Percentiles rank a stretch among this genome's conserved stretches.
These are phyloP conservation scores for Carex pumila DNA, from an alignment of 176 grass and related monocot species.

Conservation along the genomic window DNA sequence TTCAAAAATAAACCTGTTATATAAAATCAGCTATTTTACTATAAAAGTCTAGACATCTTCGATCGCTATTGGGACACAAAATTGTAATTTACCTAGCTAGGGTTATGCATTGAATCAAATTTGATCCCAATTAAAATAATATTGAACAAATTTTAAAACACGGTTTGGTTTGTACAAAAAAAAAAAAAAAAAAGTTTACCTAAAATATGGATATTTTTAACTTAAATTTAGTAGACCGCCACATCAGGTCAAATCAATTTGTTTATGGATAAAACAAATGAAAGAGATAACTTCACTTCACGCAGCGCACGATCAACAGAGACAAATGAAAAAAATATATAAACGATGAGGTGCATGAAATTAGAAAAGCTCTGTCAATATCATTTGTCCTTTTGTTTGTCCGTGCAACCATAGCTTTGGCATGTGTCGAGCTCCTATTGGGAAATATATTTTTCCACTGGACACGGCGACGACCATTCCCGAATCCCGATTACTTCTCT, in stretches of 20 bases:
- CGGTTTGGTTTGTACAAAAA: background rate
- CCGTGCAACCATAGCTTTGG: background rate
- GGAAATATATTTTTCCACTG: background rate
- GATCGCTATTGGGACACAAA: background rate
- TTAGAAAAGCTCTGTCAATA: too few species aligned
- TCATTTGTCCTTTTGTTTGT: background rate
- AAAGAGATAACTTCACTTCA: too few species aligned
- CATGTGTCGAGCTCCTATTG: background rate
- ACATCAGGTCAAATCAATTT: too few species aligned
- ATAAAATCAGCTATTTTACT: too few species aligned
- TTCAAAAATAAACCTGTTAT: too few species aligned
- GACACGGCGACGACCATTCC: constrained; percentile 24
- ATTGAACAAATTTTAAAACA: background rate
- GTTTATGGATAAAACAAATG: too few species aligned
- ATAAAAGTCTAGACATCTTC: too few species aligned
- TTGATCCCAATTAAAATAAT: background rate
- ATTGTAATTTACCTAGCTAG: background rate
- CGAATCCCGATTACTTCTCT: too few species aligned
- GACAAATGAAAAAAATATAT: too few species aligned
- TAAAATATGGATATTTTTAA: background rate
- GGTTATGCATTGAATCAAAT: background rate
- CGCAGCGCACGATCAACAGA: too few species aligned
- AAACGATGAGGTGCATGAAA: too few species aligned
- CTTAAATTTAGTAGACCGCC: background rate
- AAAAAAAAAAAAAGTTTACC: background rate